phyloP scores from a whole-genome alignment of 768 basidiomycete species.

The Holtermanniella nyarrowii region DNA sequence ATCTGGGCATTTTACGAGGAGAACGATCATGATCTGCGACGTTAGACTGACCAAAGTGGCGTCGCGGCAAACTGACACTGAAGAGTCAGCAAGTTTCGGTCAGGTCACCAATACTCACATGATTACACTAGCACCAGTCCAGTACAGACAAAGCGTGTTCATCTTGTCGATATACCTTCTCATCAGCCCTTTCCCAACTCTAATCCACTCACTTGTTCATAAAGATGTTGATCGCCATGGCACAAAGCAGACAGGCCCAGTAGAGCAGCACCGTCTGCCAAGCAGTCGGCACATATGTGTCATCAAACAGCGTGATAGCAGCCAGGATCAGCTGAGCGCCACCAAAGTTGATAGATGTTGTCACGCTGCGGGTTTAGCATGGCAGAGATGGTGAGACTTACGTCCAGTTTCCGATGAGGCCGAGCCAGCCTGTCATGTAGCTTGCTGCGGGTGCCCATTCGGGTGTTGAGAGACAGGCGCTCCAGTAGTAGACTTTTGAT shows the following conservation, averaged over 20 bases:
- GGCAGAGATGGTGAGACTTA: slow-evolving; percentile 7
- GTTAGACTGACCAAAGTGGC: not conserved
- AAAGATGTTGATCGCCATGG: slow-evolving; percentile 51
- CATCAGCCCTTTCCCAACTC: slow-evolving; percentile 44
- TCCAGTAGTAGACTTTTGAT: slow-evolving; percentile 46
- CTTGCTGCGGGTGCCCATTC: slow-evolving; percentile 48
- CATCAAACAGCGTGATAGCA: slow-evolving; percentile 51
- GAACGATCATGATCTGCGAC: slow-evolving; percentile 47
- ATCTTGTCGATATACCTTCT: slow-evolving; percentile 15
- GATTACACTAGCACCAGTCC: slow-evolving; percentile 48
- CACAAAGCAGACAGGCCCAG: slow-evolving; percentile 47
- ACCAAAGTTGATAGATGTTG: slow-evolving; percentile 58
- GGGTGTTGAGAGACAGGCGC: slow-evolving; percentile 52
- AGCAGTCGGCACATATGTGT: slow-evolving; percentile 51
- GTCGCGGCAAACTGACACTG: slow-evolving; percentile 4
- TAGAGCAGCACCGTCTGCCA: slow-evolving; percentile 57
- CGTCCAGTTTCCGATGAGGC: slow-evolving; percentile 61
- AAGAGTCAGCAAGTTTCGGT: not conserved
- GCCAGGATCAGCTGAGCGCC: slow-evolving; percentile 55
- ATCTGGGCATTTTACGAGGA: slow-evolving; percentile 52
- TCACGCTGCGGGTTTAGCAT: slow-evolving; percentile 37
- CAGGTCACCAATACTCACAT: slow-evolving; percentile 42
- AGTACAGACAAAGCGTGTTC: slow-evolving; percentile 52
- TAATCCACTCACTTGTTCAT: slow-evolving; percentile 48
- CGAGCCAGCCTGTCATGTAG: slow-evolving; percentile 63